These are phyloP conservation scores for Boletus huronensis DNA, from an alignment of 768 basidiomycete species.

Conservation along the genomic window DNA sequence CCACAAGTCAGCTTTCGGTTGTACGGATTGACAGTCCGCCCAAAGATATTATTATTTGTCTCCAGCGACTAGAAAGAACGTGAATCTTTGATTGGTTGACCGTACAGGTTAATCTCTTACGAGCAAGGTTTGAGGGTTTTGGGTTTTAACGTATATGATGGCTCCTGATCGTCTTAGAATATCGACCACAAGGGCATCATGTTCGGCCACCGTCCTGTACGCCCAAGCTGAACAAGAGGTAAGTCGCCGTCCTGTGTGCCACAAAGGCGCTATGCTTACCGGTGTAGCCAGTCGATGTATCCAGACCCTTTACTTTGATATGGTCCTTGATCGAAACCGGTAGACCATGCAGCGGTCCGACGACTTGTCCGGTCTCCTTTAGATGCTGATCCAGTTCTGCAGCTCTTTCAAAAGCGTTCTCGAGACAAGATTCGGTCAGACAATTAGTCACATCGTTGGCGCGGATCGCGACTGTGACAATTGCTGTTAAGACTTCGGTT, in stretches of 20 bases:
- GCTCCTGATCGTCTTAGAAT: conserved; percentile 46
- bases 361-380: conserved; percentile 41
- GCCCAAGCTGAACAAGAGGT: conserved; percentile 37
- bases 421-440: conserved; percentile 56
- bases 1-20: conserved; percentile 43
- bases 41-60: conserved; percentile 51
- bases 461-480: conserved; percentile 26
- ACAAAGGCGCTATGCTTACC: conserved; percentile 9
- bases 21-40: conserved; percentile 67
- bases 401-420: conserved; percentile 47
- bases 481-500: conserved; percentile 25
- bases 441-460: conserved; percentile 45
- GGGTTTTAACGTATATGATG: conserved; percentile 45
- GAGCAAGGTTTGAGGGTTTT: conserved; percentile 47
- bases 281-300: conserved; percentile 36
- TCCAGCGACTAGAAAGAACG: conserved; percentile 41
- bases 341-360: conserved; percentile 45
- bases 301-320: conserved; percentile 41
- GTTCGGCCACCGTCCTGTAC: conserved; percentile 33
- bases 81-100: conserved; percentile 8
- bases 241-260: neutral
- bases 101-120: conserved; percentile 30
- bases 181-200: conserved; percentile 42
- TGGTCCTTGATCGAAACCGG: conserved; percentile 49
- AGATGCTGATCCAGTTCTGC: conserved; percentile 48